Evolutionary conservation across 2,329 filamentous ascomycete genomes (phyloP).

Genomic region (Chaetomium sp.): DNA sequence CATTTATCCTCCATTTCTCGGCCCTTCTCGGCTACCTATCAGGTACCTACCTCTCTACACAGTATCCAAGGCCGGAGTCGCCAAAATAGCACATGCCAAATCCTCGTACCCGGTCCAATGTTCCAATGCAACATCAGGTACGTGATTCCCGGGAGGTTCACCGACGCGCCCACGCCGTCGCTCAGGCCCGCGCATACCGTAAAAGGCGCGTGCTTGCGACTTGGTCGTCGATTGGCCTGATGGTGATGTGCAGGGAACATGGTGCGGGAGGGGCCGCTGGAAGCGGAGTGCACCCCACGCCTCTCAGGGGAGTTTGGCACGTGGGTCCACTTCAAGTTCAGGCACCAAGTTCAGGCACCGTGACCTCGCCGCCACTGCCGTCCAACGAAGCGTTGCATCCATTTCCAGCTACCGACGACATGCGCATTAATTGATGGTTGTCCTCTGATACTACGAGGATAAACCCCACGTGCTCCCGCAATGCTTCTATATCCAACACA

Average conservation of each 20-base stretch:
- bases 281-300: not conserved
- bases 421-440: too few species aligned
- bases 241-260: not conserved
- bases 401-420: not conserved
- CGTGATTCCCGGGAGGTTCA: conserved; percentile 17
- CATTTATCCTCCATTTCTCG: conserved; percentile 10
- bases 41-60: too few species aligned
- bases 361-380: too few species aligned
- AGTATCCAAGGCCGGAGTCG: not conserved
- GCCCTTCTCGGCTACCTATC: not conserved
- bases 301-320: conserved; percentile 2
- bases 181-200: not conserved
- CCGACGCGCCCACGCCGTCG: conserved; percentile 1
- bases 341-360: not conserved
- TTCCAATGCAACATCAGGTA: not conserved
- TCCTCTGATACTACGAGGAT: too few species aligned
- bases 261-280: conserved; percentile 12
- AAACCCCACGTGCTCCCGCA: too few species aligned
- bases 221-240: conserved; percentile 6
- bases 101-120: not conserved
- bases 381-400: not conserved
- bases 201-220: conserved; percentile 8
- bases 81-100: conserved; percentile 1
- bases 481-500: too few species aligned
- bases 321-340: conserved; percentile 1